Evolutionary conservation across 345 rosid genomes (phyloP).

Genomic region (Anacardium occidentale): DNA sequence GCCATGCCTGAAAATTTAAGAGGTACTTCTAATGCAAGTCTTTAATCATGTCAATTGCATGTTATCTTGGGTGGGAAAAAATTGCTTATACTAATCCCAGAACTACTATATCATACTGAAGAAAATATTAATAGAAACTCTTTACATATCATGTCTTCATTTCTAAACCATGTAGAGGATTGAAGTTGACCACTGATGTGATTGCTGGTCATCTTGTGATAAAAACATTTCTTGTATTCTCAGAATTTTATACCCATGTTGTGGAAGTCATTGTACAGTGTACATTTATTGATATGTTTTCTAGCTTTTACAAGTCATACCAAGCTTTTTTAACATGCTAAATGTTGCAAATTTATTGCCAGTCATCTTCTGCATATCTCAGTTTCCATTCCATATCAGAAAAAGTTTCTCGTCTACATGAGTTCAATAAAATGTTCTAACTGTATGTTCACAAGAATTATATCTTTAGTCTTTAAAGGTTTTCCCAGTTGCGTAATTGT

Average conservation of each 20-base stretch:
- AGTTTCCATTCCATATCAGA: not conserved
- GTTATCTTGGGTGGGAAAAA: not conserved
- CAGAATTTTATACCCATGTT: not conserved
- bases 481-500: too few species aligned
- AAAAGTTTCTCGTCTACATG: too few species aligned
- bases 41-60: not conserved
- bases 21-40: slow-evolving; percentile 29
- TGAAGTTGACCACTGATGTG: not conserved
- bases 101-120: not conserved
- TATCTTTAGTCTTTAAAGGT: too few species aligned
- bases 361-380: not conserved
- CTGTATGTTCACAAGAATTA: too few species aligned
- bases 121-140: not conserved
- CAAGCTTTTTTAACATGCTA: not conserved
- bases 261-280: not conserved
- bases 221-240: not conserved
- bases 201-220: not conserved
- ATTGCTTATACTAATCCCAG: not conserved
- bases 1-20: slow-evolving; percentile 56
- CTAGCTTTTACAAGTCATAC: not conserved
- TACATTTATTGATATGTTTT: not conserved
- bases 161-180: not conserved
- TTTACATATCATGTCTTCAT: not conserved
- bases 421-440: too few species aligned
- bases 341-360: not conserved